A percentile compares a stretch with the other conserved stretches of the same genome.
Evolutionary conservation across 2,329 filamentous ascomycete genomes (phyloP).

Genomic region (Geosmithia morbida): DNA sequence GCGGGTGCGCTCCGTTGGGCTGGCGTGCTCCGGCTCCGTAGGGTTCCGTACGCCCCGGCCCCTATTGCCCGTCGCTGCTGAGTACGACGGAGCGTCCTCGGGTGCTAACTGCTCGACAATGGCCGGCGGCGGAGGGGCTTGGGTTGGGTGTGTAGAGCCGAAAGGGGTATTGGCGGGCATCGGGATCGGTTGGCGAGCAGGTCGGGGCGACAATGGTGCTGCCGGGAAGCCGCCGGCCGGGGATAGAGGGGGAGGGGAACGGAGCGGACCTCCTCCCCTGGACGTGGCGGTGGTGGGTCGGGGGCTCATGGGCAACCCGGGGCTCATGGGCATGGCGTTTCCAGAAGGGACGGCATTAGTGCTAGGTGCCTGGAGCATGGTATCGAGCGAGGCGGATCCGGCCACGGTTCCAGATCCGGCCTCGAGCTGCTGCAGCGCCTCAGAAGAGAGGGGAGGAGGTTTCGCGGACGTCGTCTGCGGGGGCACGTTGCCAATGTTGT

Average conservation of each 20-base stretch:
- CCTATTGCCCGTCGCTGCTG: background rate
- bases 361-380: constrained; percentile 26
- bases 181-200: constrained; percentile 59
- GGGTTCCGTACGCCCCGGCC: background rate
- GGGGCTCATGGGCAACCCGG: constrained; percentile 45
- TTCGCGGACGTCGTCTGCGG: constrained; percentile 19
- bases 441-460: constrained; percentile 16
- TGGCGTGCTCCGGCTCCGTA: constrained; percentile 5
- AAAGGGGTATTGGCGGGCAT: constrained; percentile 56
- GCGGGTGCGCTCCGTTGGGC: constrained; percentile 26
- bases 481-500: constrained; percentile 12
- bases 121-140: background rate
- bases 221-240: constrained; percentile 22
- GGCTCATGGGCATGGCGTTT: constrained; percentile 35
- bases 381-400: constrained; percentile 32
- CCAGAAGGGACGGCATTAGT: constrained; percentile 10
- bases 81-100: background rate
- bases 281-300: constrained; percentile 33
- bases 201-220: constrained; percentile 54
- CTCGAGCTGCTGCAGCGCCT: constrained; percentile 19
- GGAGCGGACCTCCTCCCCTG: constrained; percentile 24
- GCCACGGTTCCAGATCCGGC: constrained; percentile 18
- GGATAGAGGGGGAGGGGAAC: constrained; percentile 52
- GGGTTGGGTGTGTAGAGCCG: constrained; percentile 13
- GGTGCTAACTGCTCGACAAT: background rate